Percentiles rank a stretch among this genome's conserved stretches.
Evolutionary conservation across 2,329 filamentous ascomycete genomes (phyloP).

Genomic region (Lasiodiplodia theobromae): DNA sequence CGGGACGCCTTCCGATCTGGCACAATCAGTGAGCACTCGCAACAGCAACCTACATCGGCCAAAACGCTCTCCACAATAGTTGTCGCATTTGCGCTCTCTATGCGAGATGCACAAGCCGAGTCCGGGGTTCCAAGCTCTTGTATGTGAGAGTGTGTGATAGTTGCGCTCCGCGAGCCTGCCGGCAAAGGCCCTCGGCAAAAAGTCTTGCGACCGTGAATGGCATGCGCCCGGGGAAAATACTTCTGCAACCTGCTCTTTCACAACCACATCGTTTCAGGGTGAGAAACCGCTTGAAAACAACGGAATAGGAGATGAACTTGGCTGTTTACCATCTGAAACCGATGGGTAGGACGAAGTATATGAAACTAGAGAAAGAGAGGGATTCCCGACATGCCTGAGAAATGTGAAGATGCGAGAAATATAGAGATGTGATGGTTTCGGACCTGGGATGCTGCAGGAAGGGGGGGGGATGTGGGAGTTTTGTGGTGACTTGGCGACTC

Average conservation of each 20-base stretch:
- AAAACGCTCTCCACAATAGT: not conserved
- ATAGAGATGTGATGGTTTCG: not conserved
- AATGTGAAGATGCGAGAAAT: not conserved
- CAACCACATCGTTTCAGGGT: not conserved
- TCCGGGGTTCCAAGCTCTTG: conserved; percentile 8
- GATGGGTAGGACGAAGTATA: not conserved
- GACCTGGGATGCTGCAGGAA: not conserved
- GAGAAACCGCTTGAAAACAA: not conserved
- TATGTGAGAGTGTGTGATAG: not conserved
- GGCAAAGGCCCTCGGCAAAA: conserved; percentile 21
- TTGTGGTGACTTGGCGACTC: conserved; percentile 13
- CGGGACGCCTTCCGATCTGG: conserved; percentile 1
- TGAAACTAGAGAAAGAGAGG: not conserved
- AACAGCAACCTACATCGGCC: not conserved
- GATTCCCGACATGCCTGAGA: not conserved
- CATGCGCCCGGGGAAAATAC: conserved; percentile 8
- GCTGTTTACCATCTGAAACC: not conserved
- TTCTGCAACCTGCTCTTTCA: conserved; percentile 5
- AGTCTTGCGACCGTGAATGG: conserved; percentile 20
- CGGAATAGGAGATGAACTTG: not conserved
- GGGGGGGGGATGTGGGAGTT: conserved; percentile 9
- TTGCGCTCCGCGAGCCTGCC: not conserved
- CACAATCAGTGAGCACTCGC: not conserved
- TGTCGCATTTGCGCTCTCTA: not conserved
- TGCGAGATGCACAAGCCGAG: not conserved